phyloP scores from a whole-genome alignment of 495 filamentous ascomycete species.

The Symbiotaphrina buchneri region DNA sequence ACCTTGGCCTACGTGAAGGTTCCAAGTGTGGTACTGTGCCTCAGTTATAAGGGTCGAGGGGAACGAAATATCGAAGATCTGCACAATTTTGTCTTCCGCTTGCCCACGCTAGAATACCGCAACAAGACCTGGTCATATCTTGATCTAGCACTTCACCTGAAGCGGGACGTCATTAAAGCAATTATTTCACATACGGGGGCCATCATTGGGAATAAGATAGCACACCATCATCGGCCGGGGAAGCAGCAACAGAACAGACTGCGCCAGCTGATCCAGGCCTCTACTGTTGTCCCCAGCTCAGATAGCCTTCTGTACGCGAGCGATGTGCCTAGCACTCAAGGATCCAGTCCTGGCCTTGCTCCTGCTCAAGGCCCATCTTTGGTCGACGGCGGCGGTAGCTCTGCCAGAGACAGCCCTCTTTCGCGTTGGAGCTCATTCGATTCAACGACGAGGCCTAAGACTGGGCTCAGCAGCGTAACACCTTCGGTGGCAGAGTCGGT shows the following conservation, averaged over 20 bases:
- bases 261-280: conserved; percentile 43
- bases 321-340: conserved; percentile 7
- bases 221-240: conserved; percentile 50
- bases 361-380: conserved; percentile 4
- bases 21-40: conserved; percentile 78
- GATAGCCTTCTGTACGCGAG: conserved; percentile 19
- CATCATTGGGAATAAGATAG: conserved; percentile 93
- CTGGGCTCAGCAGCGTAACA: conserved; percentile 1
- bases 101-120: conserved; percentile 83
- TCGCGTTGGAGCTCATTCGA: conserved; percentile 1
- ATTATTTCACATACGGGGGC: conserved; percentile 88
- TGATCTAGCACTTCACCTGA: conserved; percentile 74
- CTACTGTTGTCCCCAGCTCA: conserved; percentile 22
- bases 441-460: background rate
- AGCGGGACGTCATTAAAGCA: conserved; percentile 83
- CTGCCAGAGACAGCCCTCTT: conserved; percentile 1
- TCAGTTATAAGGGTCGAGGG: conserved; percentile 91
- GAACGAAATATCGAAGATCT: conserved; percentile 91
- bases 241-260: conserved; percentile 58
- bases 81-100: conserved; percentile 89
- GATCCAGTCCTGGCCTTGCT: conserved; percentile 4
- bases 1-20: conserved; percentile 89
- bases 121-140: conserved; percentile 99
- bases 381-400: background rate
- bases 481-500: background rate